These are phyloP conservation scores for Crataegus laevigata DNA, from an alignment of 306 rosid genomes.

Conservation along the genomic window DNA sequence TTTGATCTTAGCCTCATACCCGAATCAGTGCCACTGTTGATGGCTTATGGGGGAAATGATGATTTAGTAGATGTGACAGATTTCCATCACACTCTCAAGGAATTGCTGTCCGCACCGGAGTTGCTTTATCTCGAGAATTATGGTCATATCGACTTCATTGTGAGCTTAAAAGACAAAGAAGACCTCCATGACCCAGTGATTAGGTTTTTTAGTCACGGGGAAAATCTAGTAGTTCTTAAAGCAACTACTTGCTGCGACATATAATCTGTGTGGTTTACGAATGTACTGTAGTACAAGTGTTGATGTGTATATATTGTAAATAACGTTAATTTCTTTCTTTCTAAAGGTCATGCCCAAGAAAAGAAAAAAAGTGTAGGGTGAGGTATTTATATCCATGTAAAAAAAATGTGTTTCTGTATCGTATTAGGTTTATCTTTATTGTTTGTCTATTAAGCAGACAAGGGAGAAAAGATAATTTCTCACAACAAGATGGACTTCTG, in stretches of 20 bases:
- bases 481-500: background rate
- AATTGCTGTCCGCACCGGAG: conserved; percentile 61
- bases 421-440: conserved; percentile 2
- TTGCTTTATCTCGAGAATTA: conserved; percentile 74
- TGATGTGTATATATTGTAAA: background rate
- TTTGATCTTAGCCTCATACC: conserved; percentile 73
- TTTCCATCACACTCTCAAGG: conserved; percentile 53
- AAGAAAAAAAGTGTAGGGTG: background rate
- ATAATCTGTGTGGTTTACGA: background rate
- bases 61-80: conserved; percentile 65
- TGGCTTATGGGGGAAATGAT: conserved; percentile 88
- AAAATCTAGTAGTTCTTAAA: conserved; percentile 25
- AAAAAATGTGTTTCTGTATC: background rate
- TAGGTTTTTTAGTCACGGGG: conserved; percentile 37
- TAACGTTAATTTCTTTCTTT: background rate
- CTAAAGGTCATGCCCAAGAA: background rate
- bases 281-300: background rate
- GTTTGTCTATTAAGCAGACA: conserved; percentile 5
- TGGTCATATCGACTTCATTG: conserved; percentile 82
- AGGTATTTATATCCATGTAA: background rate
- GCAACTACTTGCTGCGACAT: background rate
- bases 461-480: background rate
- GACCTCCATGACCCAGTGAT: conserved; percentile 72
- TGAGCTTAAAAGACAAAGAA: conserved; percentile 59
- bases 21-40: conserved; percentile 77